These are phyloP conservation scores for Phytopythium delawarense DNA, from an alignment of 352 stramenopile genomes.

Conservation along the genomic window DNA sequence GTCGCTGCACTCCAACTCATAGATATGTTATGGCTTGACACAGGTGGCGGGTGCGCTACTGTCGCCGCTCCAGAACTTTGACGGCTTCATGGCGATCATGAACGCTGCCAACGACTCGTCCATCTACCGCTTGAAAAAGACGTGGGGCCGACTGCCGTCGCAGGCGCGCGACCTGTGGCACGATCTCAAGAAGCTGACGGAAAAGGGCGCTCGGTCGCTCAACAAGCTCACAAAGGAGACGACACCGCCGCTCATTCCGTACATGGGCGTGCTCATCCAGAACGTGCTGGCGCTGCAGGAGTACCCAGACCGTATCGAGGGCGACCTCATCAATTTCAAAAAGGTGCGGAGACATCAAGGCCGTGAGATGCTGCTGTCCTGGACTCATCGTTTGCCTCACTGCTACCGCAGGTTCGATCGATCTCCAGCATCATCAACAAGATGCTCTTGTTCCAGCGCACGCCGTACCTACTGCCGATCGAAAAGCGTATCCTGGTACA, in stretches of 20 bases:
- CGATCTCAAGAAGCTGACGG: slow-evolving; percentile 75
- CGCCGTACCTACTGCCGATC: slow-evolving; percentile 71
- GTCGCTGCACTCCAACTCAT: not conserved
- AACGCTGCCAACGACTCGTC: slow-evolving; percentile 87
- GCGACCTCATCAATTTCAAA: slow-evolving; percentile 85
- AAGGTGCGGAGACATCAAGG: slow-evolving; percentile 32
- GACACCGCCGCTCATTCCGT: slow-evolving; percentile 67
- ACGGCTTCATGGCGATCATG: slow-evolving; percentile 90
- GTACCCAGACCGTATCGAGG: slow-evolving; percentile 72
- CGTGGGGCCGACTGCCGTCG: slow-evolving; percentile 64
- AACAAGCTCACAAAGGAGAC: slow-evolving; percentile 81
- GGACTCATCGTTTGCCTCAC: not conserved
- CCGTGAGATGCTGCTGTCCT: not conserved
- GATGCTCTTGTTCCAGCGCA: slow-evolving; percentile 65
- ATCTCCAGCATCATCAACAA: slow-evolving; percentile 55
- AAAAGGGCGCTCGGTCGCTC: slow-evolving; percentile 72
- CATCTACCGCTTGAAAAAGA: slow-evolving; percentile 85
- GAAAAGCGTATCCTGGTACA: slow-evolving; percentile 81
- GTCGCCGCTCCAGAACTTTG: slow-evolving; percentile 78
- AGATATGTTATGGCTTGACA: not conserved
- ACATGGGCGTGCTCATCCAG: slow-evolving; percentile 83
- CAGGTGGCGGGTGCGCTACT: slow-evolving; percentile 72
- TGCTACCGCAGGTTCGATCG: slow-evolving; percentile 45
- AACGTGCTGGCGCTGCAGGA: slow-evolving; percentile 83
- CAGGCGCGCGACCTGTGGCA: slow-evolving; percentile 79